Evolutionary conservation across 2,329 filamentous ascomycete species (phyloP).

Genomic region (Sporothrix luriei): DNA sequence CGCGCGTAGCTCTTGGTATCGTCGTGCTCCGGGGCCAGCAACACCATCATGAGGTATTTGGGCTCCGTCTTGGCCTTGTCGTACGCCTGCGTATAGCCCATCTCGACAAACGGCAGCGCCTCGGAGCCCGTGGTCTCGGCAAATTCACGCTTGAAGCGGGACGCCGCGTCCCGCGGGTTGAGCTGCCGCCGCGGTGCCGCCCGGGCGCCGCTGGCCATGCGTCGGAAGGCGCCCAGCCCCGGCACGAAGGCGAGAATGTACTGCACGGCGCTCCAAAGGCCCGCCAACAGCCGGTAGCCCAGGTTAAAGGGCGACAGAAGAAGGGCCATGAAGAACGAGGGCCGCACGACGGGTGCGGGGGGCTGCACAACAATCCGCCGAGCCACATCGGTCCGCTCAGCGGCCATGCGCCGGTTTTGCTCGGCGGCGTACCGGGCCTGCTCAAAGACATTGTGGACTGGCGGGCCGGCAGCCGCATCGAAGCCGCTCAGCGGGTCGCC

Average conservation of each 20-base stretch:
- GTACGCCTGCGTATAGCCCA: slow-evolving; percentile 87
- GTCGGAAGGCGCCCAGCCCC: slow-evolving; percentile 59
- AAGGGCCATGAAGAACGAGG: slow-evolving; percentile 75
- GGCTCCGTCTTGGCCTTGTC: slow-evolving; percentile 88
- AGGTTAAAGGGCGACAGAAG: slow-evolving; percentile 80
- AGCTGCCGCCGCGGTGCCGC: slow-evolving; percentile 68
- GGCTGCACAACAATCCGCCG: slow-evolving; percentile 81
- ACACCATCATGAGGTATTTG: slow-evolving; percentile 85
- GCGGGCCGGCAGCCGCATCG: slow-evolving; percentile 39
- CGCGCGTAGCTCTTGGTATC: slow-evolving; percentile 80
- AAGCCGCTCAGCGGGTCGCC: slow-evolving; percentile 26
- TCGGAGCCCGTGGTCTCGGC: slow-evolving; percentile 85
- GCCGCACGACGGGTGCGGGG: slow-evolving; percentile 63
- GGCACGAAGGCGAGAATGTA: slow-evolving; percentile 82
- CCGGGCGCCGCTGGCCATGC: slow-evolving; percentile 37
- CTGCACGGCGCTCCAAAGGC: slow-evolving; percentile 70
- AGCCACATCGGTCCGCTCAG: slow-evolving; percentile 63
- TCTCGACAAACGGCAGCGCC: slow-evolving; percentile 77
- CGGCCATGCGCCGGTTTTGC: not conserved
- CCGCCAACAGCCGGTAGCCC: slow-evolving; percentile 70
- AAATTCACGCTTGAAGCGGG: slow-evolving; percentile 87
- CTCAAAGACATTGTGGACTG: slow-evolving; percentile 17
- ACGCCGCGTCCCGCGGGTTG: slow-evolving; percentile 82
- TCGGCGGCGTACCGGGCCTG: slow-evolving; percentile 3
- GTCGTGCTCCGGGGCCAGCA: slow-evolving; percentile 92